Evolutionary conservation across 2,329 filamentous ascomycete genomes (phyloP).

Genomic region (Aspergillus sp.): DNA sequence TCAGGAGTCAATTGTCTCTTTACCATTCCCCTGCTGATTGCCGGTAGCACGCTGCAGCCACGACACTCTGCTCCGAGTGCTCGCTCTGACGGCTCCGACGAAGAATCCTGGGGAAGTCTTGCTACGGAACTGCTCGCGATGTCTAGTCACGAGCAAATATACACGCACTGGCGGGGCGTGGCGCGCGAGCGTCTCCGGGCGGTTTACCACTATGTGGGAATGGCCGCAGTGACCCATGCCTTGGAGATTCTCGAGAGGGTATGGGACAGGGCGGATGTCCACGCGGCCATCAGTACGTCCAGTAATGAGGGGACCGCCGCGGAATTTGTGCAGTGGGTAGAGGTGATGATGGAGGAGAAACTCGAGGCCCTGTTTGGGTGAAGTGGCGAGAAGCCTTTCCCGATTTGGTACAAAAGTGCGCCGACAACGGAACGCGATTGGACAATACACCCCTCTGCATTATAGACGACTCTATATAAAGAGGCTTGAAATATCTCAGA

Average conservation of each 20-base stretch:
- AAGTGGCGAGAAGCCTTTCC: too few species aligned
- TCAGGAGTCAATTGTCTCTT: slow-evolving; percentile 7
- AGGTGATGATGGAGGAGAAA: slow-evolving; percentile 5
- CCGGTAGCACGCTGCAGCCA: slow-evolving; percentile 3
- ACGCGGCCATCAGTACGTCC: not conserved
- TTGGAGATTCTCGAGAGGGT: slow-evolving; percentile 9
- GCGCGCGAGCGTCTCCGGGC: not conserved
- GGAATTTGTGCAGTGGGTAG: not conserved
- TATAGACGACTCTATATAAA: too few species aligned
- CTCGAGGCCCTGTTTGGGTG: not conserved
- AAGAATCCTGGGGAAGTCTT: not conserved
- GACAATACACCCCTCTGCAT: not conserved
- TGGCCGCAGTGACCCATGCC: not conserved
- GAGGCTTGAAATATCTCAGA: too few species aligned
- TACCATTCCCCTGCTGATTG: slow-evolving; percentile 5
- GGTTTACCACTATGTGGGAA: not conserved
- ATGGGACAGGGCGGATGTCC: not conserved
- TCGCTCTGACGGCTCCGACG: not conserved
- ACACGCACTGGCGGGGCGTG: not conserved
- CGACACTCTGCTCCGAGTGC: not conserved
- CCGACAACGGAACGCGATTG: too few species aligned
- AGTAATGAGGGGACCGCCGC: not conserved
- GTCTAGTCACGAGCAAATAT: not conserved
- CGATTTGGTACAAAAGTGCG: too few species aligned
- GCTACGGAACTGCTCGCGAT: not conserved